phyloP scores from a whole-genome alignment of 2,329 filamentous ascomycete genomes.

The Xylaria sp. region DNA sequence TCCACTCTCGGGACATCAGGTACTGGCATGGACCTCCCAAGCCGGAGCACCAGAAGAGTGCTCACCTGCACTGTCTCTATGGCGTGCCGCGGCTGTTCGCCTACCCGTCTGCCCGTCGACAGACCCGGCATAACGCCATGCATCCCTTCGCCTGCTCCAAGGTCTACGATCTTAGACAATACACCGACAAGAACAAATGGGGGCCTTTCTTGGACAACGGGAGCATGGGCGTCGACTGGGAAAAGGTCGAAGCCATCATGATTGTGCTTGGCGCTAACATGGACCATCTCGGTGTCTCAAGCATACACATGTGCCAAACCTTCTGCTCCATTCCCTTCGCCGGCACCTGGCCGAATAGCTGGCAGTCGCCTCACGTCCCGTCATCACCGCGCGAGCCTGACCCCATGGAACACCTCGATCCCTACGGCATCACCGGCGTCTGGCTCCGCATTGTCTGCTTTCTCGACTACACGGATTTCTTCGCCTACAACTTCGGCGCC shows the following conservation, averaged over 20 bases:
- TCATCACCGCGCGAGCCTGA: conserved; percentile 38
- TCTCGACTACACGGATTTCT: conserved; percentile 77
- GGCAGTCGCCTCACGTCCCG: conserved; percentile 50
- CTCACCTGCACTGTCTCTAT: conserved; percentile 75
- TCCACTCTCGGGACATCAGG: conserved; percentile 16
- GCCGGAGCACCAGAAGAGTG: conserved; percentile 69
- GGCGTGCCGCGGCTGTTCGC: conserved; percentile 65
- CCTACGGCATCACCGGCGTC: conserved; percentile 75
- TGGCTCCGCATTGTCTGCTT: conserved; percentile 72
- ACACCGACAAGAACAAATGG: conserved; percentile 70
- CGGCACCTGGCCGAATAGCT: conserved; percentile 64
- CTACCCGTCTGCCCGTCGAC: conserved; percentile 45
- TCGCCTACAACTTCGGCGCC: conserved; percentile 74
- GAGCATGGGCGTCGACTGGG: conserved; percentile 75
- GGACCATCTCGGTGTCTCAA: conserved; percentile 56
- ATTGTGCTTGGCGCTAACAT: conserved; percentile 74
- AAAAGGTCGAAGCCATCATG: conserved; percentile 80
- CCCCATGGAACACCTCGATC: conserved; percentile 67
- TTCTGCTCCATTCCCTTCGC: conserved; percentile 67
- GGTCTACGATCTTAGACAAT: conserved; percentile 79
- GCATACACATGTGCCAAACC: conserved; percentile 57
- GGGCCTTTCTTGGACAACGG: conserved; percentile 76
- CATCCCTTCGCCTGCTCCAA: conserved; percentile 73
- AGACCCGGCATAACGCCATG: conserved; percentile 50
- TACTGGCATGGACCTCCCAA: conserved; percentile 49